phyloP scores from a whole-genome alignment of 2,329 filamentous ascomycete species.

The Colletotrichum sansevieriae region DNA sequence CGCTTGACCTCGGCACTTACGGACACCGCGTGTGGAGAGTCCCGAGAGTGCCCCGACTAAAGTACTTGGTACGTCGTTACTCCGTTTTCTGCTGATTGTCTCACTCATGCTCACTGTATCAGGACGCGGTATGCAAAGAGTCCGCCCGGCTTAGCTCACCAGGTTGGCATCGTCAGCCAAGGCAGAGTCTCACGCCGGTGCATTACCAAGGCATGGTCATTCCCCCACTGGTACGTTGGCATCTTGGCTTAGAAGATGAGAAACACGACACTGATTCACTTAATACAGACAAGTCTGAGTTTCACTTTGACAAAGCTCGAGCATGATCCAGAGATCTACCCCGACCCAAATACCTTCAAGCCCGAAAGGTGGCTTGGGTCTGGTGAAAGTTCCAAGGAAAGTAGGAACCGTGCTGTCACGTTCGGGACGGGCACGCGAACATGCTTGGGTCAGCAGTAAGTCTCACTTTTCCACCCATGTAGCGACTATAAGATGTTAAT shows the following conservation, averaged over 20 bases:
- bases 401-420: slow-evolving; percentile 6
- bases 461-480: background rate
- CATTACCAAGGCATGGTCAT: slow-evolving; percentile 24
- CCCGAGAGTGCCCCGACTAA: slow-evolving; percentile 22
- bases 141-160: slow-evolving; percentile 42
- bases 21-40: slow-evolving; percentile 40
- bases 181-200: slow-evolving; percentile 24
- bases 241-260: background rate
- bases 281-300: slow-evolving; percentile 35
- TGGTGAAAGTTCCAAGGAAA: slow-evolving; percentile 8
- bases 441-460: slow-evolving; percentile 42
- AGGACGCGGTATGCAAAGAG: slow-evolving; percentile 43
- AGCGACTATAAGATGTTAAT: background rate
- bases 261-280: background rate
- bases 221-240: slow-evolving; percentile 27
- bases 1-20: slow-evolving; percentile 28
- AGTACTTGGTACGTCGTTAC: slow-evolving; percentile 35
- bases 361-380: slow-evolving; percentile 41
- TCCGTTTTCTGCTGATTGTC: no score
- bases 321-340: slow-evolving; percentile 31
- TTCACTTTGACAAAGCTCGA: slow-evolving; percentile 41
- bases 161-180: slow-evolving; percentile 42
- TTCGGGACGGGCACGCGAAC: slow-evolving; percentile 43
- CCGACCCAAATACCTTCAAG: slow-evolving; percentile 36
- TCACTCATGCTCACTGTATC: background rate